Base-by-base conservation (phyloP, 495 filamentous ascomycete species). In the Gamarada debralockiae region DNA sequence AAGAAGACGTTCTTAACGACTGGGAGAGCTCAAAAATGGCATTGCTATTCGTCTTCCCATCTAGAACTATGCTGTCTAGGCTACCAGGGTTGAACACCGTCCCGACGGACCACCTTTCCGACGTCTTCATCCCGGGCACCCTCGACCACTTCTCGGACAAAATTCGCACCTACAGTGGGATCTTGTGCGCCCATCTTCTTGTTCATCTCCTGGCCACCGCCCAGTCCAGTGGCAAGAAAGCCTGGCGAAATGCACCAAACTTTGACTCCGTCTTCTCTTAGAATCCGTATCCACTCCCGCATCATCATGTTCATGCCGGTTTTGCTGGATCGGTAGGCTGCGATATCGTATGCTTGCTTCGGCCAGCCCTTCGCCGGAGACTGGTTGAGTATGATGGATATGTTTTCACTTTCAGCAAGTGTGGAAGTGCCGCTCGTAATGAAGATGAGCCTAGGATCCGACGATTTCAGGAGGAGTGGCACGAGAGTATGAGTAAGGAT, bases 291-390 rank as follows among this genome's bases (percentile, higher is more conserved):
- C 81, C 80, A 87, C 48, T 79, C 75, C 27, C 73, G 67, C 80
- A 85, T 82, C 65, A 84, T 31, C 82, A 85, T 86, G 52, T 86
- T 85, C 58, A 87, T 50, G 7, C 75, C 82, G 0, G 79, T 74
- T 68, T 87, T 86, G 23, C 67, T 62, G 44, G 65, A 67, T 8
- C 80, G 71, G 56, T 86, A 85, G 2, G 69, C 65, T 2, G 64
- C 33, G 24, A 53, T 23, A 4, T 18, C 52, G 40, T 38, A 51
- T 14, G 45, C 33, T 3, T 52, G 27, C 55, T 76, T 78, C 17
- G 73, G 73, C 70, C 78, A 82, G 2, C 79, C 80, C 14, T 67
- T 66, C 0, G 62, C 51, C 0, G 72, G 72, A 9, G 54, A 41
- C 6, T 48, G 47, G 48, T 81, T 74, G 1, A 60, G 36, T 23